Evolutionary conservation across 768 basidiomycete species (phyloP).

Genomic region (Auriscalpium vulgare): DNA sequence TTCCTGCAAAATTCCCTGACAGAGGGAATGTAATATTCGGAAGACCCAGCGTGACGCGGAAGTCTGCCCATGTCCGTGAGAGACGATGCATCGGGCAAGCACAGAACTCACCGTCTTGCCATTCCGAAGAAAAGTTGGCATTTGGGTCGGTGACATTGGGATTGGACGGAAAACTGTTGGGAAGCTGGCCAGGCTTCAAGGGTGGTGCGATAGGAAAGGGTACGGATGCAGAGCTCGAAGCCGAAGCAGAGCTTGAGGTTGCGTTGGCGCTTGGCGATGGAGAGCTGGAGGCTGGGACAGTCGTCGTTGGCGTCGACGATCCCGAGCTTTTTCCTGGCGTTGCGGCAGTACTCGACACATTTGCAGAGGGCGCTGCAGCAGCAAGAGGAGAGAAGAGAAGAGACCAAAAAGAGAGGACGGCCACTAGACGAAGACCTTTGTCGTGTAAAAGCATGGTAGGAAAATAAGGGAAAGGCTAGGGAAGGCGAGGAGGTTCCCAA

Average conservation of each 20-base stretch:
- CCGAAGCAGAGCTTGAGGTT: background rate
- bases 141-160: background rate
- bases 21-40: constrained; percentile 27
- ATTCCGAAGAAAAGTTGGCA: background rate
- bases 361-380: background rate
- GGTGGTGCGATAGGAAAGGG: background rate
- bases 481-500: background rate
- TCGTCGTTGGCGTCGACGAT: background rate
- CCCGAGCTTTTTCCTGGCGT: background rate
- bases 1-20: constrained; percentile 29
- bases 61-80: constrained; percentile 18
- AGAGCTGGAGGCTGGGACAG: background rate
- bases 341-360: background rate
- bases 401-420: background rate
- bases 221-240: background rate
- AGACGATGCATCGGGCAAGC: no score
- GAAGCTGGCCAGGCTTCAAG: background rate
- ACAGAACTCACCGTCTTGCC: constrained; percentile 5
- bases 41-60: constrained; percentile 27
- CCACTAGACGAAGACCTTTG: background rate
- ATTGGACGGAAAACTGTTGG: constrained; percentile 7
- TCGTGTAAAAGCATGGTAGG: background rate
- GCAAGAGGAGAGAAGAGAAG: background rate
- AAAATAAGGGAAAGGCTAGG: background rate
- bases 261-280: background rate